These are phyloP conservation scores for Fibroporia radiculosa DNA, from an alignment of 768 basidiomycete genomes.

Conservation along the genomic window DNA sequence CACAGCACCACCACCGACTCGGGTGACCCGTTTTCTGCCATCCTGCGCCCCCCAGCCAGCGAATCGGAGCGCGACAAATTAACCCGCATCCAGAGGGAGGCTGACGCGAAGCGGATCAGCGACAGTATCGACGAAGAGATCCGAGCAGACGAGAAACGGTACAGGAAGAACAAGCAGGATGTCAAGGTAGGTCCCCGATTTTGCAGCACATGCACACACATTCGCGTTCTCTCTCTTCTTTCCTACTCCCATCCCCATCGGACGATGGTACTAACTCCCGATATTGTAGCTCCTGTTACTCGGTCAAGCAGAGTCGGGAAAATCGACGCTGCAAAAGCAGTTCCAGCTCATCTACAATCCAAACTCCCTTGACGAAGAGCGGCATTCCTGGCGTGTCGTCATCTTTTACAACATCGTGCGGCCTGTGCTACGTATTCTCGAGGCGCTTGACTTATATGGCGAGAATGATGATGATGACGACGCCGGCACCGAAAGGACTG, in stretches of 20 bases:
- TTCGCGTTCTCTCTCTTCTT: conserved; percentile 21
- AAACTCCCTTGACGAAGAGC: conserved; percentile 58
- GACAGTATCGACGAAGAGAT: conserved; percentile 81
- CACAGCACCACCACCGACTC: conserved; percentile 40
- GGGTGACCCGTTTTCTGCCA: conserved; percentile 68
- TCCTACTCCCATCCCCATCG: not conserved
- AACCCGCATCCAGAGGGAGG: conserved; percentile 54
- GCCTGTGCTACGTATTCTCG: conserved; percentile 32
- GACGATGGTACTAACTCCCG: not conserved
- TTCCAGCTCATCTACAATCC: conserved; percentile 78
- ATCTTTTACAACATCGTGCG: conserved; percentile 70
- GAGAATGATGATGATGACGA: conserved; percentile 41
- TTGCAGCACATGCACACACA: conserved; percentile 31
- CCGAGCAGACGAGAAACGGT: conserved; percentile 55
- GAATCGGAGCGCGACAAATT: conserved; percentile 64
- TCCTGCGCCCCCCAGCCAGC: conserved; percentile 52
- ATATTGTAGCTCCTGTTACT: conserved; percentile 64
- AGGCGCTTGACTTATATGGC: conserved; percentile 24
- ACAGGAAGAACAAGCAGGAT: conserved; percentile 61
- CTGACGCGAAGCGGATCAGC: conserved; percentile 67
- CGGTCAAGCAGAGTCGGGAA: conserved; percentile 73
- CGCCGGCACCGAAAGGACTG: conserved; percentile 31
- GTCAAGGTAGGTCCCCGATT: conserved; percentile 53
- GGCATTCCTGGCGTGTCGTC: conserved; percentile 69
- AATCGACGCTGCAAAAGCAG: conserved; percentile 80